Evolutionary conservation across 371 early-diverging fungal genomes (phyloP).

Genomic region (Rhizomucor miehei): DNA sequence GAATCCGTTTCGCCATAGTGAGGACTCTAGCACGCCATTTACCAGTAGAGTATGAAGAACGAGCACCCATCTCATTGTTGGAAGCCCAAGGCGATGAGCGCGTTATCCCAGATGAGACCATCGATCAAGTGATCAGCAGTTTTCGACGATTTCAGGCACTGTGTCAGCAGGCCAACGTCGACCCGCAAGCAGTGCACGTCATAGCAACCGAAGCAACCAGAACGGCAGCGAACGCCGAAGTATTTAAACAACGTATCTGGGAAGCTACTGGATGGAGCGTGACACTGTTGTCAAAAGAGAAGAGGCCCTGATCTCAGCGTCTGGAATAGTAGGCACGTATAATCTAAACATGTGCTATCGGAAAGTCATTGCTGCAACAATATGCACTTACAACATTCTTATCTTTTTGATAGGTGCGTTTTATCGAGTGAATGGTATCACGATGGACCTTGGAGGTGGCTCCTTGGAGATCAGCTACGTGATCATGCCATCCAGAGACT

Average conservation of each 20-base stretch:
- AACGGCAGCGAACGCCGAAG: constrained; percentile 50
- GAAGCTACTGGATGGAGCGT: constrained; percentile 54
- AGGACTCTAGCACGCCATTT: constrained; percentile 54
- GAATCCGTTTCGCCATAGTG: constrained; percentile 65
- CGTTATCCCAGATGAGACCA: constrained; percentile 48
- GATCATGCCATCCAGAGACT: constrained; percentile 11
- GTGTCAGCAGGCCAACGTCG: constrained; percentile 45
- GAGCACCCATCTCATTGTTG: constrained; percentile 59
- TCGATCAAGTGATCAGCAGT: constrained; percentile 50
- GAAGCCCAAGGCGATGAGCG: constrained; percentile 51
- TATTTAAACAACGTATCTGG: constrained; percentile 46
- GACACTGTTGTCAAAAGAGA: constrained; percentile 47
- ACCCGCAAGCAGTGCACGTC: constrained; percentile 39
- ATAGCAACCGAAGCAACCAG: constrained; percentile 68
- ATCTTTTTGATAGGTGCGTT: constrained; percentile 39
- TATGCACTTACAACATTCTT: background rate
- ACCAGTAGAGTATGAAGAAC: constrained; percentile 63
- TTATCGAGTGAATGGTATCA: constrained; percentile 54
- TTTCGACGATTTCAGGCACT: constrained; percentile 55
- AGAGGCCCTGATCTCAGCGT: constrained; percentile 59
- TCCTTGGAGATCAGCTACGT: constrained; percentile 65
- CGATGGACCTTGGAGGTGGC: constrained; percentile 66
- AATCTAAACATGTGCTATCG: background rate
- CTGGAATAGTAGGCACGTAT: constrained; percentile 56
- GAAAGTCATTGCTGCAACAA: background rate